A percentile compares a stretch with the other conserved stretches of the same genome.
Evolutionary conservation across 2,329 filamentous ascomycete genomes (phyloP).

Genomic region (Fusarium humuli): DNA sequence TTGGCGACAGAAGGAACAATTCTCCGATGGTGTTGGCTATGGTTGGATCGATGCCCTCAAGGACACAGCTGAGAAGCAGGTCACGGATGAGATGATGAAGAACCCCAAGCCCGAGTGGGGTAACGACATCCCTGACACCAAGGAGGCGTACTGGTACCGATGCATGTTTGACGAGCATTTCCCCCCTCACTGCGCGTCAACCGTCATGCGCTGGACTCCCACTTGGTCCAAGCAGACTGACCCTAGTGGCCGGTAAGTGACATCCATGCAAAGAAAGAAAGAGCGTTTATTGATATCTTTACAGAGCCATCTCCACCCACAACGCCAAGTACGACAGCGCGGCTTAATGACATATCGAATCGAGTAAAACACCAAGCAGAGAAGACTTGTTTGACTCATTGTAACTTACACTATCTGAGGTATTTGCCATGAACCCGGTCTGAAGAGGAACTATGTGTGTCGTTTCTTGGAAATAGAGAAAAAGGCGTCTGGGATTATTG

Average conservation of each 20-base stretch:
- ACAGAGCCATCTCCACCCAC: slow-evolving; percentile 80
- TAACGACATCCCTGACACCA: slow-evolving; percentile 89
- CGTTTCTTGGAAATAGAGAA: slow-evolving; percentile 57
- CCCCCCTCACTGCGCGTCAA: slow-evolving; percentile 88
- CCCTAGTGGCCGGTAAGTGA: slow-evolving; percentile 82
- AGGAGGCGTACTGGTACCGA: slow-evolving; percentile 99
- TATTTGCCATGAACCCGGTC: slow-evolving; percentile 29
- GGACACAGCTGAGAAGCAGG: slow-evolving; percentile 88
- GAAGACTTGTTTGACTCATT: slow-evolving; percentile 28
- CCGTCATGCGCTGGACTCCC: slow-evolving; percentile 95
- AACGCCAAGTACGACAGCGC: slow-evolving; percentile 76
- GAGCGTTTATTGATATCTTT: slow-evolving; percentile 29
- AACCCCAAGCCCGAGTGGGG: slow-evolving; percentile 98
- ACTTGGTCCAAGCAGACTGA: slow-evolving; percentile 98
- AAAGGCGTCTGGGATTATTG: slow-evolving; percentile 43
- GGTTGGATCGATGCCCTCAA: slow-evolving; percentile 99
- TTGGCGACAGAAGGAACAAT: slow-evolving; percentile 99
- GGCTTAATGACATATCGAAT: slow-evolving; percentile 49
- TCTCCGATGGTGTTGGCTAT: slow-evolving; percentile 98
- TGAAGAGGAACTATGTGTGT: slow-evolving; percentile 59
- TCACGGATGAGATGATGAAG: slow-evolving; percentile 98
- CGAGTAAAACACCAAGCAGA: slow-evolving; percentile 24
- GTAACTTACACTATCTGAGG: slow-evolving; percentile 42
- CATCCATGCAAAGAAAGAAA: not conserved
- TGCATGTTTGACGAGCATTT: slow-evolving; percentile 99